Evolutionary conservation across 2,329 filamentous ascomycete species (phyloP).

Genomic region (Aureobasidium lini): DNA sequence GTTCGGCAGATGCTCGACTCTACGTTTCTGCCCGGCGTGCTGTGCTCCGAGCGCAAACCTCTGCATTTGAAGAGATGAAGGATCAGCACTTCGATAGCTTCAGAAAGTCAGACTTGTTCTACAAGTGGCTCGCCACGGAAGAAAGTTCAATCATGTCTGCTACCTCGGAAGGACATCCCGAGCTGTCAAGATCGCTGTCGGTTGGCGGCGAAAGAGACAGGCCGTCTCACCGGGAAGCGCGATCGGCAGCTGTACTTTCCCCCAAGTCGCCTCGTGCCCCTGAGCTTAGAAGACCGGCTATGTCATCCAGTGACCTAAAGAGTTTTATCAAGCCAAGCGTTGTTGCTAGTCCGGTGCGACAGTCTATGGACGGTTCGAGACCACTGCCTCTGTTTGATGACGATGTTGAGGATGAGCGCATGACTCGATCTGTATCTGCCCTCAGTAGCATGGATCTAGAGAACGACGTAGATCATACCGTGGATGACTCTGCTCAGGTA

Average conservation of each 20-base stretch:
- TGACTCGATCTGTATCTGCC: constrained; percentile 71
- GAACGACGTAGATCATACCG: constrained; percentile 44
- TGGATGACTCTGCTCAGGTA: constrained; percentile 54
- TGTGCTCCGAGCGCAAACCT: constrained; percentile 73
- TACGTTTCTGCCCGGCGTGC: constrained; percentile 77
- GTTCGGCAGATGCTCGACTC: constrained; percentile 66
- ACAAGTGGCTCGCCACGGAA: constrained; percentile 88
- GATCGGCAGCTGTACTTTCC: neutral
- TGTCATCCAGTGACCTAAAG: constrained; percentile 54
- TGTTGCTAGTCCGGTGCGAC: constrained; percentile 43
- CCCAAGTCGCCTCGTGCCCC: constrained; percentile 20
- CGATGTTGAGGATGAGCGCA: constrained; percentile 64
- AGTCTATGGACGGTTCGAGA: constrained; percentile 62
- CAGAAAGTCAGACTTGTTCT: constrained; percentile 88
- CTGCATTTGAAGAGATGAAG: constrained; percentile 77
- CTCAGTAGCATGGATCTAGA: constrained; percentile 75
- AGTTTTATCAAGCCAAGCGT: constrained; percentile 21
- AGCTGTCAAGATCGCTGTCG: constrained; percentile 2
- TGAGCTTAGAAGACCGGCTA: constrained; percentile 52
- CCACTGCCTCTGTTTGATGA: constrained; percentile 67
- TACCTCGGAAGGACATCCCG: neutral
- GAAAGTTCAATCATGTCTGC: constrained; percentile 38
- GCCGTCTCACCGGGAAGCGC: neutral
- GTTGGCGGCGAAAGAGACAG: constrained; percentile 1
- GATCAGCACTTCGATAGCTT: constrained; percentile 74